These are phyloP conservation scores for Actinomortierella wolfii DNA, from an alignment of 371 early-diverging fungal genomes.

Conservation along the genomic window DNA sequence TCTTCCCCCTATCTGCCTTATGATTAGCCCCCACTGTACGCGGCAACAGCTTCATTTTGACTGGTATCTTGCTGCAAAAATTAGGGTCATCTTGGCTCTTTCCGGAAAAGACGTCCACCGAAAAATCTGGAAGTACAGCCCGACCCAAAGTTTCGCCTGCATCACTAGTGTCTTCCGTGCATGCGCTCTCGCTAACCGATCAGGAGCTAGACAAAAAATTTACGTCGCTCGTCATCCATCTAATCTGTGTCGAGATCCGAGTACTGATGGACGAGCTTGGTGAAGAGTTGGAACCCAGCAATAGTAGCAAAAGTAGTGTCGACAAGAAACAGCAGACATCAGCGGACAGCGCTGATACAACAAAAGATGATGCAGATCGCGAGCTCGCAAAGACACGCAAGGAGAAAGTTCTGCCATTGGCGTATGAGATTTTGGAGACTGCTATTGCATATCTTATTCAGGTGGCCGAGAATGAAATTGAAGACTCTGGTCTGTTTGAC, in stretches of 20 bases:
- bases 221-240: slow-evolving; percentile 26
- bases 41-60: slow-evolving; percentile 30
- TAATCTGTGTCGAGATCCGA: slow-evolving; percentile 35
- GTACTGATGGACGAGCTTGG: slow-evolving; percentile 36
- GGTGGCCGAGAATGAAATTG: slow-evolving; percentile 19
- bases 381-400: slow-evolving; percentile 9
- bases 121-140: not conserved
- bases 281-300: slow-evolving; percentile 4
- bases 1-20: not conserved
- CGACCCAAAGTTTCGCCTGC: slow-evolving; percentile 23
- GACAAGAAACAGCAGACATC: not conserved
- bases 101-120: slow-evolving; percentile 13
- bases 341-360: not conserved
- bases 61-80: slow-evolving; percentile 26
- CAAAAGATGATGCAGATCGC: not conserved
- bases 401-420: slow-evolving; percentile 34
- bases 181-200: slow-evolving; percentile 25
- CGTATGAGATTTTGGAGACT: slow-evolving; percentile 34
- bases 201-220: slow-evolving; percentile 35
- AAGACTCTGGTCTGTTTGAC: slow-evolving; percentile 27
- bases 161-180: slow-evolving; percentile 27
- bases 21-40: slow-evolving; percentile 24
- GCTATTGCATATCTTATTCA: slow-evolving; percentile 31
- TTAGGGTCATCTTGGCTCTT: slow-evolving; percentile 38
- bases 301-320: too few relatives aligned